These are phyloP conservation scores for Claviceps purpurea DNA, from an alignment of 2,329 filamentous ascomycete species.

Conservation along the genomic window DNA sequence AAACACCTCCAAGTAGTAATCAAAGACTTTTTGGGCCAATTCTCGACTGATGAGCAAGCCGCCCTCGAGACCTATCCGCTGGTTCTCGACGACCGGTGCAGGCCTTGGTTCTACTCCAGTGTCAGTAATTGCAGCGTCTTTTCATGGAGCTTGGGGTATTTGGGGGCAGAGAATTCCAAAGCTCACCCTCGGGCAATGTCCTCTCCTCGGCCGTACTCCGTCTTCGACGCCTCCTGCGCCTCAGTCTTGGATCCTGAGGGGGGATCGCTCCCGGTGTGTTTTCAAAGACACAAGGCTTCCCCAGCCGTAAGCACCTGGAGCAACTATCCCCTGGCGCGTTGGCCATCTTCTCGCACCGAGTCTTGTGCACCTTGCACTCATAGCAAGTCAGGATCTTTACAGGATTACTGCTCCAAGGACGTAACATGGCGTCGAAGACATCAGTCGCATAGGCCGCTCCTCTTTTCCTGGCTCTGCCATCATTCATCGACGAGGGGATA, in stretches of 20 bases:
- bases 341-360: constrained; percentile 2
- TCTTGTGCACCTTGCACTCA: constrained; percentile 5
- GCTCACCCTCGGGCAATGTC: too few species aligned
- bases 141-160: background rate
- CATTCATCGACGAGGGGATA: background rate
- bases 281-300: constrained; percentile 4
- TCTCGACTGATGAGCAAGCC: constrained; percentile 4
- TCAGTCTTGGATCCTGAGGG: too few species aligned
- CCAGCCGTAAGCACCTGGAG: background rate
- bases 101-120: background rate
- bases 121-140: background rate
- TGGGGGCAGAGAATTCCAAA: too few species aligned
- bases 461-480: constrained; percentile 1
- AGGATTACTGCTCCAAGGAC: constrained; percentile 3
- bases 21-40: background rate
- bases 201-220: too few species aligned
- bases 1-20: constrained; percentile 1
- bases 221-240: too few species aligned
- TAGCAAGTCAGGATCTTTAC: background rate
- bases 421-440: background rate
- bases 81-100: constrained; percentile 3
- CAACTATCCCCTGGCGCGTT: background rate
- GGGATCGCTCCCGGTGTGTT: too few species aligned
- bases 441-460: background rate
- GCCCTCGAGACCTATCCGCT: constrained; percentile 2